These are phyloP conservation scores for Tulasnella calospora DNA, from an alignment of 768 basidiomycete genomes.

Conservation along the genomic window DNA sequence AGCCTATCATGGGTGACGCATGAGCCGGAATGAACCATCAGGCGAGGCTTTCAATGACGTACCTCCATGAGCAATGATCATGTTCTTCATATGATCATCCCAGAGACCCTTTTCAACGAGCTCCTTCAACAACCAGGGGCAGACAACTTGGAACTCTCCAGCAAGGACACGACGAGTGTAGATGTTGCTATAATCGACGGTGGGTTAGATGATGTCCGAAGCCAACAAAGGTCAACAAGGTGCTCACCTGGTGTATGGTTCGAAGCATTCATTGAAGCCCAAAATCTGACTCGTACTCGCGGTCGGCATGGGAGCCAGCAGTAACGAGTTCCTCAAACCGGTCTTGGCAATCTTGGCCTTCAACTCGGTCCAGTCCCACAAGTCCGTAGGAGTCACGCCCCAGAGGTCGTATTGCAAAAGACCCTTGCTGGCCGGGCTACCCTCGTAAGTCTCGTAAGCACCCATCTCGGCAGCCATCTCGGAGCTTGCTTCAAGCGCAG, in stretches of 20 bases:
- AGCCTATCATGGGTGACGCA: constrained; percentile 38
- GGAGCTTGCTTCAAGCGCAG: constrained; percentile 80
- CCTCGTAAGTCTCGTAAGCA: constrained; percentile 82
- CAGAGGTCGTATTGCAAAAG: constrained; percentile 92
- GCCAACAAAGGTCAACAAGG: not conserved
- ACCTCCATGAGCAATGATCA: constrained; percentile 94
- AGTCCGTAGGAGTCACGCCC: constrained; percentile 79
- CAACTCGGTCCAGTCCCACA: constrained; percentile 91
- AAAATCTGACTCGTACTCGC: constrained; percentile 98
- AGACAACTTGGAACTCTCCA: constrained; percentile 98
- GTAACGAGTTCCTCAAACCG: constrained; percentile 84
- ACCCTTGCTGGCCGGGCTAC: constrained; percentile 84
- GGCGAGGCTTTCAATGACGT: constrained; percentile 33
- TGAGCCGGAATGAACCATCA: not conserved
- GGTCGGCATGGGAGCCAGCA: constrained; percentile 97
- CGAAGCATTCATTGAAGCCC: constrained; percentile 98
- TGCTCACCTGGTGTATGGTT: constrained; percentile 86
- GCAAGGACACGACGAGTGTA: constrained; percentile 99
- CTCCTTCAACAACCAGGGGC: constrained; percentile 98
- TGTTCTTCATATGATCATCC: constrained; percentile 99
- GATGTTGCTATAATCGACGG: constrained; percentile 68
- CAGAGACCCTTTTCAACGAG: constrained; percentile 92
- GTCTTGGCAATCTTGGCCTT: constrained; percentile 78
- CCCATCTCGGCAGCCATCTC: constrained; percentile 79
- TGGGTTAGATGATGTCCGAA: not conserved